Conservation (phyloP, 1,284 basidiomycete genomes). For the Apiotrichum sp. region DNA sequence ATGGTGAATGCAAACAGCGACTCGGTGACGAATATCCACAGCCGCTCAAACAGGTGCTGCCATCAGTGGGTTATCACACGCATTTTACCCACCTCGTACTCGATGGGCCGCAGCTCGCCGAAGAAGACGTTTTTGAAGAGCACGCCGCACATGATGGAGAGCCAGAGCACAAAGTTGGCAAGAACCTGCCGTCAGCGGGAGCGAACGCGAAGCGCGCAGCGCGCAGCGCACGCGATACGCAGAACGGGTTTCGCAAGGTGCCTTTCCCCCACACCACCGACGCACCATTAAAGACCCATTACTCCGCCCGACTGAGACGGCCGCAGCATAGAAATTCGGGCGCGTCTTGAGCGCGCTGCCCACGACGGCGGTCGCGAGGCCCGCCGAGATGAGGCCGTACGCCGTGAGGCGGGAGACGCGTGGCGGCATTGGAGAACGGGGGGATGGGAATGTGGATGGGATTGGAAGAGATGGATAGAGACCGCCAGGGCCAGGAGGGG, state of each 20-base stretch:
- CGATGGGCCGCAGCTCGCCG: constrained; percentile 76
- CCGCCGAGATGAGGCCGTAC: constrained; percentile 62
- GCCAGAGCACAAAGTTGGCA: constrained; percentile 80
- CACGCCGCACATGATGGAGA: constrained; percentile 69
- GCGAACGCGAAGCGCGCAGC: too few relatives aligned
- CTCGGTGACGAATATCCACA: constrained; percentile 97
- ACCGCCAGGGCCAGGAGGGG: too few relatives aligned
- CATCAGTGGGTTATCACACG: constrained; percentile 2
- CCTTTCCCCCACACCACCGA: constrained; percentile 4
- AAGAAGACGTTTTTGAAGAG: constrained; percentile 84
- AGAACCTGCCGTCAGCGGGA: constrained; percentile 58
- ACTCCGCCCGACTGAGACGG: constrained; percentile 86
- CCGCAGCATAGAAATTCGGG: constrained; percentile 89
- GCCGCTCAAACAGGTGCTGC: constrained; percentile 80
- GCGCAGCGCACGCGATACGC: too few relatives aligned
- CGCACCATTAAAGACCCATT: constrained; percentile 80
- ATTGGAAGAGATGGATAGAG: too few relatives aligned
- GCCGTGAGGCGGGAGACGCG: constrained; percentile 51
- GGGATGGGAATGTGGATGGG: too few relatives aligned
- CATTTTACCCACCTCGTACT: constrained; percentile 69
- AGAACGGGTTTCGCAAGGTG: too few relatives aligned
- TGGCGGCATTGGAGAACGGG: background rate
- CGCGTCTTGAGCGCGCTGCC: constrained; percentile 73
- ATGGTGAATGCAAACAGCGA: constrained; percentile 93
- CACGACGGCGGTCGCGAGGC: constrained; percentile 66